phyloP scores from a whole-genome alignment of 2,329 filamentous ascomycete genomes.

The Clathrospora elynae region DNA sequence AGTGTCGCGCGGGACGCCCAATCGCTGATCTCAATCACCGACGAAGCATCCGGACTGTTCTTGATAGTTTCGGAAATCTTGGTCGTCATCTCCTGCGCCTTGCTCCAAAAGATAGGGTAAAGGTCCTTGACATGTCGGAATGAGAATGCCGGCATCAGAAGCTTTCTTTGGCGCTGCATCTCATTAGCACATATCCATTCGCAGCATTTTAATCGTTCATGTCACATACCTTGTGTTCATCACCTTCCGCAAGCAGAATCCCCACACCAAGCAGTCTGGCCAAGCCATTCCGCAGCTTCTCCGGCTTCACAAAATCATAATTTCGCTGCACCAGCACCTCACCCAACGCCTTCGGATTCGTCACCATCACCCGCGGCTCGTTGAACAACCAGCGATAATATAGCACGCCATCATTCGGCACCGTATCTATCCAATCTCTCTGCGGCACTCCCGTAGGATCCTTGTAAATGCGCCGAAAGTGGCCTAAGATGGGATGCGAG shows the following conservation, averaged over 20 bases:
- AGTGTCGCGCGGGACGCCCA: constrained; percentile 60
- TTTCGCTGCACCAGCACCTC: constrained; percentile 58
- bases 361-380: constrained; percentile 52
- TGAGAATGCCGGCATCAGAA: constrained; percentile 56
- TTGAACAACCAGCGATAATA: constrained; percentile 58
- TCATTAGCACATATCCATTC: too few species aligned
- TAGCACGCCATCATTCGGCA: constrained; percentile 62
- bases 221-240: constrained; percentile 72
- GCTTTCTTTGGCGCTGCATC: constrained; percentile 52
- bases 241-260: constrained; percentile 82
- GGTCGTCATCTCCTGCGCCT: constrained; percentile 51
- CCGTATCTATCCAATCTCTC: constrained; percentile 57
- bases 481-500: constrained; percentile 48
- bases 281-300: constrained; percentile 57
- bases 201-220: background rate
- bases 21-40: constrained; percentile 51
- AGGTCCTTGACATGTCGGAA: constrained; percentile 58
- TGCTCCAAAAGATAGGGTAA: constrained; percentile 57
- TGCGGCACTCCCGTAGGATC: constrained; percentile 53
- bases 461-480: constrained; percentile 50
- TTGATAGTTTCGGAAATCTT: constrained; percentile 41
- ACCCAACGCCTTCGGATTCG: constrained; percentile 53
- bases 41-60: constrained; percentile 29
- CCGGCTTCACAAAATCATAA: constrained; percentile 58
- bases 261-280: constrained; percentile 71